Evolutionary conservation across 805 yeast genomes (phyloP).

Genomic region (Candida succiphila): DNA sequence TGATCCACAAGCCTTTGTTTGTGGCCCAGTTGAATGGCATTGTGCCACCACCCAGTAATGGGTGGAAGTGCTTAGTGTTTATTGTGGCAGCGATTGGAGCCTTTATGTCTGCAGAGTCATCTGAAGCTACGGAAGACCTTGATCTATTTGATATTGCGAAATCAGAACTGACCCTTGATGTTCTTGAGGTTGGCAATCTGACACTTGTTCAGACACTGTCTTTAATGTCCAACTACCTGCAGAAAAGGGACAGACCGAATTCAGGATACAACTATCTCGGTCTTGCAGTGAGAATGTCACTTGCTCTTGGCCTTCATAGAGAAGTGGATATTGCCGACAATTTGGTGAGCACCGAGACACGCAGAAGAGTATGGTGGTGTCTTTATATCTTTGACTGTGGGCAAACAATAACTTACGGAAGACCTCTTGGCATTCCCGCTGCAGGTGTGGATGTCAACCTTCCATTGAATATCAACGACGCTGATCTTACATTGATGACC

Average conservation of each 20-base stretch:
- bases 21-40: conserved; percentile 10
- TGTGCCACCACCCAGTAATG: conserved; percentile 6
- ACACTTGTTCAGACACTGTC: conserved; percentile 9
- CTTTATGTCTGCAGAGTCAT: conserved; percentile 5
- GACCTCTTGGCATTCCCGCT: conserved; percentile 30
- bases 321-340: conserved; percentile 27
- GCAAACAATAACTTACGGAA: conserved; percentile 52
- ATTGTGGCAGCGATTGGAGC: conserved; percentile 11
- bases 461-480: conserved; percentile 7
- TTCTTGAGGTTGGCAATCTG: conserved; percentile 7
- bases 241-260: conserved; percentile 55
- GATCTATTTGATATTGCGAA: conserved; percentile 6
- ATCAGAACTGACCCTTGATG: conserved; percentile 5
- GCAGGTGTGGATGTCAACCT: conserved; percentile 8
- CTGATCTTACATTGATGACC: conserved; percentile 4
- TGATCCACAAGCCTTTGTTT: conserved; percentile 8
- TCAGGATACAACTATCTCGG: conserved; percentile 64
- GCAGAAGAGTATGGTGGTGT: conserved; percentile 64
- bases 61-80: conserved; percentile 9
- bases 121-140: conserved; percentile 6
- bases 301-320: conserved; percentile 51
- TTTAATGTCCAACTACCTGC: conserved; percentile 41
- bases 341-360: conserved; percentile 38
- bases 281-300: conserved; percentile 57
- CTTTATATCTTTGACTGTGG: conserved; percentile 53